Evolutionary conservation across 2,329 filamentous ascomycete genomes (phyloP).

Genomic region (Epichloe aotearoae): DNA sequence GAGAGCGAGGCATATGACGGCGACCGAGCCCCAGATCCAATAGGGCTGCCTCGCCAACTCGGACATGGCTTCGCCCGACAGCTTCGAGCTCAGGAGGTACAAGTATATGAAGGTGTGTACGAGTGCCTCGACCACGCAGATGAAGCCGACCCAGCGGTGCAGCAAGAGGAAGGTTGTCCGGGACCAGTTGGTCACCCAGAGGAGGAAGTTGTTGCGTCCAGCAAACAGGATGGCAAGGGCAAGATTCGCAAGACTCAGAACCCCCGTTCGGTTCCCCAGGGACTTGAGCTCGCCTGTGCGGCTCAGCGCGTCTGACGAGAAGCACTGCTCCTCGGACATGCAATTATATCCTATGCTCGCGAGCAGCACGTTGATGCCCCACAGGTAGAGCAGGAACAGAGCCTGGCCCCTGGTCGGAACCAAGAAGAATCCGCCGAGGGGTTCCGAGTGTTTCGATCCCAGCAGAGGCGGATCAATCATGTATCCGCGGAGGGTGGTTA

Average conservation of each 20-base stretch:
- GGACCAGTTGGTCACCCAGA: slow-evolving; percentile 24
- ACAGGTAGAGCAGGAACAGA: background rate
- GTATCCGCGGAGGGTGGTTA: slow-evolving; percentile 10
- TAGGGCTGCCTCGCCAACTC: slow-evolving; percentile 13
- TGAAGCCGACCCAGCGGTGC: slow-evolving; percentile 37
- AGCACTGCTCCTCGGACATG: background rate
- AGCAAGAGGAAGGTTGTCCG: slow-evolving; percentile 23
- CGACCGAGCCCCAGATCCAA: slow-evolving; percentile 23
- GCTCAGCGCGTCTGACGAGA: background rate
- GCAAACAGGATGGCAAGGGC: slow-evolving; percentile 21
- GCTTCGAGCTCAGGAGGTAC: slow-evolving; percentile 12
- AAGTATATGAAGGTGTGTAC: slow-evolving; percentile 22
- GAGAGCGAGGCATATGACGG: slow-evolving; percentile 14
- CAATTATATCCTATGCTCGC: background rate
- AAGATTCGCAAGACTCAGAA: slow-evolving; percentile 21
- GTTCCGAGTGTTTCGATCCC: slow-evolving; percentile 9
- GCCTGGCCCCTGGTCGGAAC: slow-evolving; percentile 14
- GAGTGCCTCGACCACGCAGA: slow-evolving; percentile 71
- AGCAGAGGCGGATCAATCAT: slow-evolving; percentile 13
- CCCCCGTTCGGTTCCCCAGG: slow-evolving; percentile 21
- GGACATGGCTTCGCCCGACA: background rate
- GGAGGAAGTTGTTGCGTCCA: slow-evolving; percentile 22
- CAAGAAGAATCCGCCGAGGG: slow-evolving; percentile 10
- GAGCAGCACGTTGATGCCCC: background rate
- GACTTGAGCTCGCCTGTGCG: background rate